Conservation (phyloP, 129 eudicot genomes). For the Oenanthe sinensis region DNA sequence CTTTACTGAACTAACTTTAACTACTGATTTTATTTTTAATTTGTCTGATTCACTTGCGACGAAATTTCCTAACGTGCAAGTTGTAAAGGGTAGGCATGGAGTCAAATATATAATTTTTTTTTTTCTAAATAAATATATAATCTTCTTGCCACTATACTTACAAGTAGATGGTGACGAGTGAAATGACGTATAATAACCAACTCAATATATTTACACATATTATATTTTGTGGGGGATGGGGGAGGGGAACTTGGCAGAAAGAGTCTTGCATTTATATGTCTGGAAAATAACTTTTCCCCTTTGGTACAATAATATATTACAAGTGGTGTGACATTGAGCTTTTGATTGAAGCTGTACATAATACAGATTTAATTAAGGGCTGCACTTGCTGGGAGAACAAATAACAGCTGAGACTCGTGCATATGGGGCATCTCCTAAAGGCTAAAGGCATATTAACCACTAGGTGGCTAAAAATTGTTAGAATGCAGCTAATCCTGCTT, state of each 20-base stretch:
- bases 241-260: background rate
- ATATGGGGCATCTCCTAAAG: slow-evolving; percentile 2
- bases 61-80: slow-evolving; percentile 10
- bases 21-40: background rate
- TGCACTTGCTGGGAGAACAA: slow-evolving; percentile 15
- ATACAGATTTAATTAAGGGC: background rate
- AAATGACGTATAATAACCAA: slow-evolving; percentile 15
- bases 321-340: background rate
- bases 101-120: too few relatives aligned
- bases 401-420: slow-evolving; percentile 16
- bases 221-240: background rate
- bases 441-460: background rate
- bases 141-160: background rate
- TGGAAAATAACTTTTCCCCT: background rate
- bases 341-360: background rate
- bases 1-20: slow-evolving; percentile 14
- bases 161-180: slow-evolving; percentile 16
- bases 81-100: slow-evolving; percentile 12
- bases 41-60: background rate
- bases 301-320: background rate
- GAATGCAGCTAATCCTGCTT: slow-evolving; percentile 2
- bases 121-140: too few relatives aligned
- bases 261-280: background rate
- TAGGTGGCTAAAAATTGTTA: background rate
- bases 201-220: background rate